Evolutionary conservation across 2,329 filamentous ascomycete genomes (phyloP).

Genomic region (Aspergillus pseudonomiae): DNA sequence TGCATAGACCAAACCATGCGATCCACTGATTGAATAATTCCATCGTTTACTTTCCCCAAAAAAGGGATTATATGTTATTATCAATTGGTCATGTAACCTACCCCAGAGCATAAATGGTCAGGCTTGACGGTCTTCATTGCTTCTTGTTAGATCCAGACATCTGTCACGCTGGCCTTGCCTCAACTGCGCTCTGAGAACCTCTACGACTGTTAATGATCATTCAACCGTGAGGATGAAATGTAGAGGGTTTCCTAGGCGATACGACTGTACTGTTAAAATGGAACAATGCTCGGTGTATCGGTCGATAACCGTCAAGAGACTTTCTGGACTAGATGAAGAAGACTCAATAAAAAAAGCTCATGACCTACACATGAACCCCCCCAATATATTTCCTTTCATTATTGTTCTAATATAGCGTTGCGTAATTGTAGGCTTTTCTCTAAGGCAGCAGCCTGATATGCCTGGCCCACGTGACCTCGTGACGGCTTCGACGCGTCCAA

Average conservation of each 20-base stretch:
- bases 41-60: not conserved
- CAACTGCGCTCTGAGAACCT: not conserved
- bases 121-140: not conserved
- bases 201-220: not conserved
- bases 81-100: not conserved
- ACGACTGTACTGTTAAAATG: not conserved
- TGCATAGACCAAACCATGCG: not conserved
- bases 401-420: not conserved
- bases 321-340: not conserved
- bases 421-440: not conserved
- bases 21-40: not conserved
- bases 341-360: not conserved
- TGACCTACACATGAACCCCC: not conserved
- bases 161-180: not conserved
- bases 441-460: conserved; percentile 3
- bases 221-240: not conserved
- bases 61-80: not conserved
- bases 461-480: conserved; percentile 39
- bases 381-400: not conserved
- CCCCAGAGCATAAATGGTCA: not conserved
- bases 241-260: not conserved
- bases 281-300: not conserved
- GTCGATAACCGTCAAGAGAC: not conserved
- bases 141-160: not conserved
- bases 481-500: conserved; percentile 38